Evolutionary conservation across 805 yeast genomes (phyloP), one percentile per base, ranked within the genome.

Genomic region (Myxozyma neotropica): DNA sequence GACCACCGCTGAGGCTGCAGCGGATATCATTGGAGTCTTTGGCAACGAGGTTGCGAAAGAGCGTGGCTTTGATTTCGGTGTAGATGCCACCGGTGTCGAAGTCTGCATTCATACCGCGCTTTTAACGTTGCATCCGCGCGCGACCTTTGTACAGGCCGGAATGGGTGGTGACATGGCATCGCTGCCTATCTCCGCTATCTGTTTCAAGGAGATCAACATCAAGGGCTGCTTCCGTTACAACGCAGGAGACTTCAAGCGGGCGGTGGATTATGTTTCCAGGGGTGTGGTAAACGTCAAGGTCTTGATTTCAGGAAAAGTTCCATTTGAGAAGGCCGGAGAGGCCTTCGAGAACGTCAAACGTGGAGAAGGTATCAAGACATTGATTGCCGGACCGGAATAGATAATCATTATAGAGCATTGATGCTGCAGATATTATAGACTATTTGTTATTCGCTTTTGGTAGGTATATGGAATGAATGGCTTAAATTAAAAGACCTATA

Each of bases 61-160:
- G 10, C 24, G 39, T 6, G 55, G 62, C 2, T 53, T 38, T 40
- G 61, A 60, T 21, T 45, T 17, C 29, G 87, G 87, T 19, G 78
- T 89, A 70, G 96, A 90, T 72, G 88, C 92, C 62, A 83, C 94
- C 10, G 96, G 96, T 55, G 90, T 88, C 47, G 87, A 83, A 67
- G 79, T 81, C 39, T 89, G 93, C 67, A 85, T 88, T 59, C 79
- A 83, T 61, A 78, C 83, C 64, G 93, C 89, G 50, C 80, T 89
- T 45, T 75, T 79, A 47, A 77, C 82, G 39, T 75, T 88, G 58
- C 80, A 75, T 50, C 77, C 83, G 31, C 89, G 88, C 55, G 96
- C 95, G 23, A 78, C 84, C 48, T 84, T 79, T 67, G 90, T 88
- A 27, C 96, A 89, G 73, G 91, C 88, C 31, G 96, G 96, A 42